Evolutionary conservation across 352 stramenopile genomes (phyloP).

Genomic region (Pythium brassicae): DNA sequence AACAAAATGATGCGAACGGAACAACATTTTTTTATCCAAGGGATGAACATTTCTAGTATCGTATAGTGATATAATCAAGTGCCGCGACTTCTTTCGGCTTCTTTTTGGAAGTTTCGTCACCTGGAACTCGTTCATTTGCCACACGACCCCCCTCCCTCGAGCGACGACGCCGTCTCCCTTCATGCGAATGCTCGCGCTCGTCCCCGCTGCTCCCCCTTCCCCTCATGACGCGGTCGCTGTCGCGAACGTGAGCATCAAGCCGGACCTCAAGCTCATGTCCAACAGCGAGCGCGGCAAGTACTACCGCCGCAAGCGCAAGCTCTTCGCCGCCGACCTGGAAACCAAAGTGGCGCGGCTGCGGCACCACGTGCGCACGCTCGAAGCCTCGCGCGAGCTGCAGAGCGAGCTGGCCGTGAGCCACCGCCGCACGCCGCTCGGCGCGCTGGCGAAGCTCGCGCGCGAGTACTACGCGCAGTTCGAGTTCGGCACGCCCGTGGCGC

Average conservation of each 20-base stretch:
- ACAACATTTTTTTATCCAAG: too few relatives aligned
- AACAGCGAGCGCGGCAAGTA: constrained; percentile 69
- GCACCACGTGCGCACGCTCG: constrained; percentile 39
- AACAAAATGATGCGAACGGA: too few relatives aligned
- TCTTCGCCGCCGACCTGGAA: constrained; percentile 35
- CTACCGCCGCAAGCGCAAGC: constrained; percentile 48
- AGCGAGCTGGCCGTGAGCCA: constrained; percentile 22
- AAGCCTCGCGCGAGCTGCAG: constrained; percentile 24
- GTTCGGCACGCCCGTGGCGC: constrained; percentile 33
- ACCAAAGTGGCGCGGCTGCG: constrained; percentile 33
- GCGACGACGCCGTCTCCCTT: too few relatives aligned
- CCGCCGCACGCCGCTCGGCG: constrained; percentile 15
- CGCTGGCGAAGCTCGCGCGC: constrained; percentile 27
- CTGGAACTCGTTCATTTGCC: too few relatives aligned
- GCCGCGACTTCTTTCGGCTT: too few relatives aligned
- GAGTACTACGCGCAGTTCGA: constrained; percentile 55
- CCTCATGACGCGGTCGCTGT: neutral
- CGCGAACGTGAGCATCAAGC: constrained; percentile 12
- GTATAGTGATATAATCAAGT: too few relatives aligned
- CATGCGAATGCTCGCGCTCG: too few relatives aligned
- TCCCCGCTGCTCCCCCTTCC: too few relatives aligned
- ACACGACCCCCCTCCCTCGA: too few relatives aligned
- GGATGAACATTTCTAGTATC: too few relatives aligned
- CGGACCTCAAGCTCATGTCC: constrained; percentile 43
- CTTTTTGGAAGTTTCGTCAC: too few relatives aligned